phyloP scores from a whole-genome alignment of 75 land plant species.

The Pseudotsuga menziesii region DNA sequence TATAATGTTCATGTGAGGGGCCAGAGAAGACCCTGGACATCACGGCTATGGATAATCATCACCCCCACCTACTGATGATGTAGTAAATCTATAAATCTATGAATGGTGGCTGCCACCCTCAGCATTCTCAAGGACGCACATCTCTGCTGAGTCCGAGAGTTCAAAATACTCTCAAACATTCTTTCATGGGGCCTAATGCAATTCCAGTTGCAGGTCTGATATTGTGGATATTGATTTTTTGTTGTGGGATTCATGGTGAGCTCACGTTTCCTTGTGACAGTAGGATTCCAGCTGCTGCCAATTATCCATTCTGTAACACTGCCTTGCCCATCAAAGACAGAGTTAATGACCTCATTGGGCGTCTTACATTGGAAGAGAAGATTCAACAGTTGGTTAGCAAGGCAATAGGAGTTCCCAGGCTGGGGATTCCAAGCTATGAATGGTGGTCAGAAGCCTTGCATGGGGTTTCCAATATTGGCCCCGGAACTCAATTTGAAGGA shows the following conservation, averaged over 20 bases:
- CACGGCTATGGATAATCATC: too few relatives aligned
- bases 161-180: neutral
- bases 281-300: slow-evolving; percentile 8
- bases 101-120: neutral
- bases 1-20: too few relatives aligned
- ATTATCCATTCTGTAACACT: slow-evolving; percentile 45
- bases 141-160: neutral
- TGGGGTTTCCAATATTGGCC: slow-evolving; percentile 69
- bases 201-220: neutral
- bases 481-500: slow-evolving; percentile 50
- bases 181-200: neutral
- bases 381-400: slow-evolving; percentile 48
- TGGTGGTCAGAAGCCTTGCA: slow-evolving; percentile 97
- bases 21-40: too few relatives aligned
- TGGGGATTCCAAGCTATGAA: slow-evolving; percentile 68
- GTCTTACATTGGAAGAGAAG: slow-evolving; percentile 71
- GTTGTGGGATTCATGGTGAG: neutral
- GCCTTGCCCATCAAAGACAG: slow-evolving; percentile 26
- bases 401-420: slow-evolving; percentile 62
- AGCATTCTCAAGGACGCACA: neutral
- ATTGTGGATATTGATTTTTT: neutral
- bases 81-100: neutral
- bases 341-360: slow-evolving; percentile 47
- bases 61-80: too few relatives aligned
- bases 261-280: slow-evolving; percentile 51